phyloP scores from a whole-genome alignment of 2,329 filamentous ascomycete genomes.

The Neopestalotiopsis sp. region DNA sequence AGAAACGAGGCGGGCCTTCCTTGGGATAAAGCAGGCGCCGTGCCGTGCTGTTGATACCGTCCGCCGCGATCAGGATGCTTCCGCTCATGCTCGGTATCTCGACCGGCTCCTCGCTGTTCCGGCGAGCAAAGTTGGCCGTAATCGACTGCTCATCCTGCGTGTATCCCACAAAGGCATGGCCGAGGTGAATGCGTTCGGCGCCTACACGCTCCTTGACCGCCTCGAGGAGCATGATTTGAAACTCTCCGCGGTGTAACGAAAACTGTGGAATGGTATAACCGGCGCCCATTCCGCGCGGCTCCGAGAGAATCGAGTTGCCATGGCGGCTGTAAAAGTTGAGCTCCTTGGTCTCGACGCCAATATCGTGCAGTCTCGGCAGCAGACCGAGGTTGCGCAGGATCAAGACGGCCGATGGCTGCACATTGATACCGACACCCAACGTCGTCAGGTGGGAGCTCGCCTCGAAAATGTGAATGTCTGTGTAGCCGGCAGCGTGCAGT shows the following conservation, averaged over 20 bases:
- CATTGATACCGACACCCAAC: constrained; percentile 51
- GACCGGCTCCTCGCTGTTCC: constrained; percentile 30
- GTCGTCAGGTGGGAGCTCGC: constrained; percentile 44
- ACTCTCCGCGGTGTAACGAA: constrained; percentile 49
- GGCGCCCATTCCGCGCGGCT: constrained; percentile 44
- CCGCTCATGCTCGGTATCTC: constrained; percentile 35
- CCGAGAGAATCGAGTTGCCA: constrained; percentile 46
- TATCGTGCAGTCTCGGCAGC: constrained; percentile 42
- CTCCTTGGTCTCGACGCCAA: constrained; percentile 46
- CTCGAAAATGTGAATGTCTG: constrained; percentile 48
- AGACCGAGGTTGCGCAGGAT: constrained; percentile 49
- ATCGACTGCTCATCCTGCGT: constrained; percentile 40
- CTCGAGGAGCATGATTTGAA: constrained; percentile 48
- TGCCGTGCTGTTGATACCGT: constrained; percentile 50
- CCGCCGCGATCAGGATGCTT: constrained; percentile 44
- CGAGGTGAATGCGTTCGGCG: constrained; percentile 40
- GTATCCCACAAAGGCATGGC: constrained; percentile 42
- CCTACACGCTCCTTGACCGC: constrained; percentile 46
- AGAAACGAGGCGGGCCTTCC: constrained; percentile 49
- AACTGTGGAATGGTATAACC: constrained; percentile 49
- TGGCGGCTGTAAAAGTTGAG: constrained; percentile 50
- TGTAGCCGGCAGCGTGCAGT: constrained; percentile 37
- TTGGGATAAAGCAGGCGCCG: constrained; percentile 45
- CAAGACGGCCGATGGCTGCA: constrained; percentile 49
- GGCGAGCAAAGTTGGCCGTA: constrained; percentile 41